A percentile compares a stretch with the other conserved stretches of the same genome.
Evolutionary conservation across 1,284 basidiomycete genomes (phyloP).

Genomic region (Singerocomus rubriflavus): DNA sequence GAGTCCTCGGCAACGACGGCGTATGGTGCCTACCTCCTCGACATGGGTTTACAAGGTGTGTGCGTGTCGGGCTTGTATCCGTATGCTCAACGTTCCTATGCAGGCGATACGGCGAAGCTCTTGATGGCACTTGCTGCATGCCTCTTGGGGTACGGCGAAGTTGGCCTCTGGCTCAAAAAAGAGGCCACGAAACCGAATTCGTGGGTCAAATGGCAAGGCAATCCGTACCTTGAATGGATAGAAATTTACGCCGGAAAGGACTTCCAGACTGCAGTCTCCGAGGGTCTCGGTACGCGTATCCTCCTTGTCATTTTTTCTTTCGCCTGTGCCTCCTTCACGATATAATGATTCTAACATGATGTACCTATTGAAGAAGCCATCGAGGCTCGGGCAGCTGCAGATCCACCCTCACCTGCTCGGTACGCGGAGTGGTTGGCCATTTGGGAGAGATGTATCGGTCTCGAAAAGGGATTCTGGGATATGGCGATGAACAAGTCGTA

Average conservation of each 20-base stretch:
- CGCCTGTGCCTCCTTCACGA: neutral
- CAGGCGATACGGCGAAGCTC: constrained; percentile 72
- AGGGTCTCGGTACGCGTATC: constrained; percentile 60
- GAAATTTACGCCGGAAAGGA: constrained; percentile 73
- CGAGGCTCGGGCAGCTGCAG: constrained; percentile 55
- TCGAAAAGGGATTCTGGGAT: constrained; percentile 93
- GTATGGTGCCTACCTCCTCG: constrained; percentile 84
- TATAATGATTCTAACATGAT: neutral
- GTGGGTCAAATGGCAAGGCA: constrained; percentile 61
- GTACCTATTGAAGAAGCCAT: constrained; percentile 47
- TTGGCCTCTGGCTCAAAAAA: constrained; percentile 76
- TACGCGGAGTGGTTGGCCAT: constrained; percentile 69
- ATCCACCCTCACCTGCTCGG: constrained; percentile 62
- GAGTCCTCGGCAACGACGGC: constrained; percentile 75
- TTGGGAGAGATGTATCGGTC: constrained; percentile 74
- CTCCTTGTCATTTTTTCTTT: neutral
- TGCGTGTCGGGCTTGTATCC: neutral
- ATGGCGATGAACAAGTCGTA: constrained; percentile 58
- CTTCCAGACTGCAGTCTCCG: constrained; percentile 70
- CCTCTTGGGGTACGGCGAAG: constrained; percentile 92
- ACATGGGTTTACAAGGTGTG: constrained; percentile 68
- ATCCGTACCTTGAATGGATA: constrained; percentile 81
- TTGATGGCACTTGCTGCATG: constrained; percentile 85
- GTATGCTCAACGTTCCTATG: neutral
- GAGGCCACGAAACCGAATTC: constrained; percentile 47